Percentiles rank a stretch among this genome's conserved stretches.
Evolutionary conservation across 805 yeast species (phyloP).

Genomic region (Suhomyces tanzawaensis): DNA sequence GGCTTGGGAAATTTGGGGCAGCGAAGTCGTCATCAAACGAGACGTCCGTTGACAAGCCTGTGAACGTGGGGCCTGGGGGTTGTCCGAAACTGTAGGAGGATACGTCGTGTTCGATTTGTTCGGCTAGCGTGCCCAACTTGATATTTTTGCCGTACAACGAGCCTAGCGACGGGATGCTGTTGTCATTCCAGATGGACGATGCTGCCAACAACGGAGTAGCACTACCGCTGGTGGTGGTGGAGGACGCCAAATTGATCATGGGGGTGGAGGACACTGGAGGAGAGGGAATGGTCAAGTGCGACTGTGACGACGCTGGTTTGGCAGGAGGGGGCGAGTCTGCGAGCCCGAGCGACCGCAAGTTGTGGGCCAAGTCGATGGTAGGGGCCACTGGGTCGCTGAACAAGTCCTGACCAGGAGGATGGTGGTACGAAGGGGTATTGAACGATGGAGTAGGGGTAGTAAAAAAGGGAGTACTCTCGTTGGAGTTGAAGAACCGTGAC

Average conservation of each 20-base stretch:
- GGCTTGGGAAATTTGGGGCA: not conserved
- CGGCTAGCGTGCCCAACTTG: conserved; percentile 2
- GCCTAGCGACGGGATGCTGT: not conserved
- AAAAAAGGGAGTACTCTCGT: not conserved
- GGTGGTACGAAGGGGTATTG: not conserved
- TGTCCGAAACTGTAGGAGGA: not conserved
- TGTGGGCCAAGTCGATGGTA: not conserved
- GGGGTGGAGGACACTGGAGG: conserved; percentile 5
- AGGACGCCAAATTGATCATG: not conserved
- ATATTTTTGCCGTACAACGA: not conserved
- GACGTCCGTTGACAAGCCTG: no score
- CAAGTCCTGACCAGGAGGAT: not conserved
- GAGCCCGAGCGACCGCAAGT: conserved; percentile 2
- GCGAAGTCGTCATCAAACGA: not conserved
- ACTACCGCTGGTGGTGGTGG: conserved; percentile 6
- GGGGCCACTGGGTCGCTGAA: conserved; percentile 1
- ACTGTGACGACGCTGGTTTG: not conserved
- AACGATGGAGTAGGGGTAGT: conserved; percentile 3
- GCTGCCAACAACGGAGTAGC: conserved; percentile 8
- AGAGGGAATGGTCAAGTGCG: conserved; percentile 2
- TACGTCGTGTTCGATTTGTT: not conserved
- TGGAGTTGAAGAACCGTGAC: conserved; percentile 3
- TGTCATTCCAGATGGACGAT: conserved; percentile 13
- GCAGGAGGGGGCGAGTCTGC: conserved; percentile 1
- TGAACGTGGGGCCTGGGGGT: no score